These are phyloP conservation scores for Paramarasmius palmivorus DNA, from an alignment of 1,284 basidiomycete species.

Conservation along the genomic window DNA sequence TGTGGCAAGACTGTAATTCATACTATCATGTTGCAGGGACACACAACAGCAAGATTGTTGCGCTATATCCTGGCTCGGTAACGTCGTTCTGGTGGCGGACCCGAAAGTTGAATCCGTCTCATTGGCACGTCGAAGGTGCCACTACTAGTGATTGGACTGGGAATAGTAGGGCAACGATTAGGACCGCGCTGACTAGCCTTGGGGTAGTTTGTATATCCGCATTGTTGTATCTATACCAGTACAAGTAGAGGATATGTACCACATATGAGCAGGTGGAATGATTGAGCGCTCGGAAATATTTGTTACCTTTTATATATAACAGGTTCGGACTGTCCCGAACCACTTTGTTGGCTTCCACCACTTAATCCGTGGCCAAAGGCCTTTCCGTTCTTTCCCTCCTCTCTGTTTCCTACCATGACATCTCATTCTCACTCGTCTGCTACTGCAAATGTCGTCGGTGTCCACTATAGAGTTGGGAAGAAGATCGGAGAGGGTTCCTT, in stretches of 20 bases:
- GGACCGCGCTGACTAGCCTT: not conserved
- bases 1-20: constrained; percentile 50
- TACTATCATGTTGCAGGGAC: constrained; percentile 43
- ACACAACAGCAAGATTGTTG: constrained; percentile 39
- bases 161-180: constrained; percentile 19
- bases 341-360: constrained; percentile 3
- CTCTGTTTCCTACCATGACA: constrained; percentile 35
- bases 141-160: constrained; percentile 28
- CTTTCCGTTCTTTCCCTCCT: constrained; percentile 20
- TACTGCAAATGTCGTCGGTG: constrained; percentile 67
- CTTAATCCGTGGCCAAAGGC: constrained; percentile 20
- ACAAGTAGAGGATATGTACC: not conserved
- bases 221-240: constrained; percentile 10
- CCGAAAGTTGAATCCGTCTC: constrained; percentile 36
- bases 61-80: constrained; percentile 50
- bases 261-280: too few relatives aligned
- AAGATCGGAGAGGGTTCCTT: constrained; percentile 89
- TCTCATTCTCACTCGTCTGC: constrained; percentile 52
- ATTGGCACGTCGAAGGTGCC: constrained; percentile 37
- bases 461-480: constrained; percentile 85
- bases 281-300: not conserved
- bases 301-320: too few relatives aligned
- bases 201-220: constrained; percentile 5
- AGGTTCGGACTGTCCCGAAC: too few relatives aligned
- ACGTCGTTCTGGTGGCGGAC: constrained; percentile 50